phyloP scores from a whole-genome alignment of 192 early-diverging fungal species.

The Dissophora globulifera region DNA sequence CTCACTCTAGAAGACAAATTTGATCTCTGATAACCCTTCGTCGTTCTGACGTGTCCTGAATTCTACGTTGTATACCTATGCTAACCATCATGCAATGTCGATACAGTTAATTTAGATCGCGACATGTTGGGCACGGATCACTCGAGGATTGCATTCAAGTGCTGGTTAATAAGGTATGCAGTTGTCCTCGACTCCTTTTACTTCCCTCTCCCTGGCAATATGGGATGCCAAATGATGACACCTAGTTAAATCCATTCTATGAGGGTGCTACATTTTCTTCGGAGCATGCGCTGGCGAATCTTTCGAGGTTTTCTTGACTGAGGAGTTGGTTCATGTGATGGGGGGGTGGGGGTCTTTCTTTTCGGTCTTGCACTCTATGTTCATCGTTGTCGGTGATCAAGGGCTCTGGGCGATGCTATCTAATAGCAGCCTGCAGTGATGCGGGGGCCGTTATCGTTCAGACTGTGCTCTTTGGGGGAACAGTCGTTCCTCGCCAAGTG shows the following conservation, averaged over 20 bases:
- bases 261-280: slow-evolving; percentile 49
- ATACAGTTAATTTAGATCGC: not conserved
- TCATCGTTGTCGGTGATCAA: not conserved
- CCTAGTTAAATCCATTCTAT: slow-evolving; percentile 58
- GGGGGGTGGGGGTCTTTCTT: slow-evolving; percentile 47
- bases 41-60: too few species aligned
- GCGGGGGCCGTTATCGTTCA: too few species aligned
- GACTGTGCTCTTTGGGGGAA: slow-evolving; percentile 52
- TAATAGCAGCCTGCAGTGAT: too few species aligned
- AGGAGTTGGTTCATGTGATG: slow-evolving; percentile 46
- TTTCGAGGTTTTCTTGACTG: slow-evolving; percentile 56
- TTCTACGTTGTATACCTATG: not conserved
- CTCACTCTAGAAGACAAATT: slow-evolving; percentile 50
- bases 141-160: too few species aligned
- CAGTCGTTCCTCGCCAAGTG: slow-evolving; percentile 53
- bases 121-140: not conserved
- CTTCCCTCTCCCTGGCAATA: not conserved
- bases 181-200: not conserved
- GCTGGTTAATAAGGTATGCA: slow-evolving; percentile 1
- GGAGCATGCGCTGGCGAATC: slow-evolving; percentile 34
- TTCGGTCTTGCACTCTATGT: slow-evolving; percentile 2
- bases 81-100: not conserved
- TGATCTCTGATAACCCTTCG: slow-evolving; percentile 48
- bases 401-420: too few species aligned
- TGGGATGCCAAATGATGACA: slow-evolving; percentile 49